These are phyloP conservation scores for Sporothrix sp. DNA, from an alignment of 2,329 filamentous ascomycete species.

Conservation along the genomic window DNA sequence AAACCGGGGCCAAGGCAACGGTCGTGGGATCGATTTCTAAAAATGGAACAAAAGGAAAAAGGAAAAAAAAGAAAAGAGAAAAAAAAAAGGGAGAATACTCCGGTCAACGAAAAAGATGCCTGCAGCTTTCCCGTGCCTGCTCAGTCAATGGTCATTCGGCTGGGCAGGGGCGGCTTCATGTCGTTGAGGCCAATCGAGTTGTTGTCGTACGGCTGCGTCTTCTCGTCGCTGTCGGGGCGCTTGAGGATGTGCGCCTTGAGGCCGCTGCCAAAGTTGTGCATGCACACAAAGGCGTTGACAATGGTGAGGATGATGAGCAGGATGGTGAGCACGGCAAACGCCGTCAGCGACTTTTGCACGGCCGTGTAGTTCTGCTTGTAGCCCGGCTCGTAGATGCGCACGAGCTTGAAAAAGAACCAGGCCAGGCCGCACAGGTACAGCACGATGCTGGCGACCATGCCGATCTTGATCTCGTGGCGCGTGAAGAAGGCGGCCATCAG, in stretches of 20 bases:
- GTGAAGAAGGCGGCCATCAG: slow-evolving; percentile 78
- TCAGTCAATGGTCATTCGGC: slow-evolving; percentile 54
- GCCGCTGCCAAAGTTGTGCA: slow-evolving; percentile 80
- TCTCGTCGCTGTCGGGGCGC: slow-evolving; percentile 39
- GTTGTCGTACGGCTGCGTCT: slow-evolving; percentile 34
- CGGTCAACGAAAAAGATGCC: no score
- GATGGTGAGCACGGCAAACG: slow-evolving; percentile 90
- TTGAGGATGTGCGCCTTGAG: slow-evolving; percentile 75
- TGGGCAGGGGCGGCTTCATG: slow-evolving; percentile 45
- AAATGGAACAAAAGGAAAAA: background rate
- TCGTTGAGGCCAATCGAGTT: slow-evolving; percentile 49
- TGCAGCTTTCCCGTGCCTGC: no score
- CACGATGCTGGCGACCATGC: slow-evolving; percentile 69
- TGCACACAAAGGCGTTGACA: slow-evolving; percentile 75
- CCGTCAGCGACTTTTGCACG: slow-evolving; percentile 76
- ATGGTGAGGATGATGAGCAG: slow-evolving; percentile 84
- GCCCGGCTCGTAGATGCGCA: slow-evolving; percentile 75
- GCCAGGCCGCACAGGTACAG: slow-evolving; percentile 81
- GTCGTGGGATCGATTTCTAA: slow-evolving; percentile 1
- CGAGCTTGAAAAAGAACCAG: slow-evolving; percentile 97
- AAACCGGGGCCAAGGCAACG: background rate
- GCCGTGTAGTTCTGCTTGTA: slow-evolving; percentile 57
- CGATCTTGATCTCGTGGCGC: slow-evolving; percentile 66
- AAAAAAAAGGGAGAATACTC: background rate
- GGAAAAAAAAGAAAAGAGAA: background rate